Conservation (phyloP, 2,329 filamentous ascomycete genomes). For the Colletotrichum gloeosporioides region DNA sequence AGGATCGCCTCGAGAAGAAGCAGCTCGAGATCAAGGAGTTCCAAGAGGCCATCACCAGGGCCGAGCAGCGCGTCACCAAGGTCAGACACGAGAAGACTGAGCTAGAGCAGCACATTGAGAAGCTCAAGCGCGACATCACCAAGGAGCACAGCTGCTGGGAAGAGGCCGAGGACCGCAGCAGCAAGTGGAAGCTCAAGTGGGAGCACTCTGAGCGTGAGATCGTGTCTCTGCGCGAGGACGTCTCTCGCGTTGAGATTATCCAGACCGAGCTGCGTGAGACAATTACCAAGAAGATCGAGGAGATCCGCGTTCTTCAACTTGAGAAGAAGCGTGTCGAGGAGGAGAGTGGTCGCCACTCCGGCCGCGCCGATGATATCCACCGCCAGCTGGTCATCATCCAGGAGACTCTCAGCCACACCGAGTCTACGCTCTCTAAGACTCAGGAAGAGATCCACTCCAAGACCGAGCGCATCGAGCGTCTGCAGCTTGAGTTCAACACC, state of each 20-base stretch:
- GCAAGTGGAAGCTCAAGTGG: conserved; percentile 15
- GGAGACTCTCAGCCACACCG: conserved; percentile 3
- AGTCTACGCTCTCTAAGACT: neutral
- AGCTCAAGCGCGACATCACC: neutral
- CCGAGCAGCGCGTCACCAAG: neutral
- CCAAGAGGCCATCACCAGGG: neutral
- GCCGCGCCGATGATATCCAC: conserved; percentile 8
- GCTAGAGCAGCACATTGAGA: neutral
- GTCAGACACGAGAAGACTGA: neutral
- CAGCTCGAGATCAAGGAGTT: conserved; percentile 9
- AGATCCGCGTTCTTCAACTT: neutral
- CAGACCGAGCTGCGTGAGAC: neutral
- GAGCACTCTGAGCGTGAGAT: conserved; percentile 10
- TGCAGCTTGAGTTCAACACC: neutral
- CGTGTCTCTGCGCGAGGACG: neutral
- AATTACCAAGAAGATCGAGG: conserved; percentile 1
- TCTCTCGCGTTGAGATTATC: neutral
- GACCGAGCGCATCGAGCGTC: conserved; percentile 1
- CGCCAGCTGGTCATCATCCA: neutral
- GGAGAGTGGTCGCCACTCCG: neutral
- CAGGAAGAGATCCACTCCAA: conserved; percentile 1
- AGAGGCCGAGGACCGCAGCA: conserved; percentile 1
- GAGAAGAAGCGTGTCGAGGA: conserved; percentile 17
- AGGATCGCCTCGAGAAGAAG: conserved; percentile 6
- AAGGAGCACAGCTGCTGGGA: conserved; percentile 4